Evolutionary conservation across 2,329 filamentous ascomycete species (phyloP).

Genomic region (Dactylellina leptospora): DNA sequence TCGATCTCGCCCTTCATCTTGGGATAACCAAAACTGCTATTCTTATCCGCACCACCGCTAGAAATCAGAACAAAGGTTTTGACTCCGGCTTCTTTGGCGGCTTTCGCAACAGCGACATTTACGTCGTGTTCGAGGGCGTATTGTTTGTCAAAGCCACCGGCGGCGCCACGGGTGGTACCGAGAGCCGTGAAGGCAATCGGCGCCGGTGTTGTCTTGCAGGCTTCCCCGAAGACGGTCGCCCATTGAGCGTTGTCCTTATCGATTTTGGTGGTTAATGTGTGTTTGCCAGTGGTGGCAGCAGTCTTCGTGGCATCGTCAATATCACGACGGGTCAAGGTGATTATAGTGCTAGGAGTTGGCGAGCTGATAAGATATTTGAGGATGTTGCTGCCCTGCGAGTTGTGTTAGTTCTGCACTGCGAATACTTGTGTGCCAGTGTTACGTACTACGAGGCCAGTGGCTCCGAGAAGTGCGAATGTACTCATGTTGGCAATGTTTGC

Average conservation of each 20-base stretch:
- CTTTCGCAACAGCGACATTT: slow-evolving; percentile 78
- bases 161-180: slow-evolving; percentile 78
- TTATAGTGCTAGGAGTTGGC: slow-evolving; percentile 60
- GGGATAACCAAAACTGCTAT: slow-evolving; percentile 66
- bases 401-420: slow-evolving; percentile 15
- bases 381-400: slow-evolving; percentile 72
- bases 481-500: too few species aligned
- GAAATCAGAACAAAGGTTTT: slow-evolving; percentile 82
- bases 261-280: slow-evolving; percentile 59
- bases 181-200: slow-evolving; percentile 80
- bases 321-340: slow-evolving; percentile 66
- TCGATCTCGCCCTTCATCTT: slow-evolving; percentile 90
- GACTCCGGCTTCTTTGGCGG: slow-evolving; percentile 76
- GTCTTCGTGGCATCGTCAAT: slow-evolving; percentile 63
- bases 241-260: slow-evolving; percentile 72
- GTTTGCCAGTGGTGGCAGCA: slow-evolving; percentile 64
- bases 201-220: slow-evolving; percentile 63
- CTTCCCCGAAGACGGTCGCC: slow-evolving; percentile 64
- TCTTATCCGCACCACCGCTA: slow-evolving; percentile 65
- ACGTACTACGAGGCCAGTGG: slow-evolving; percentile 49
- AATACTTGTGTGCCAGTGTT: neutral
- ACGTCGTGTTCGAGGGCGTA: slow-evolving; percentile 89
- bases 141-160: slow-evolving; percentile 80
- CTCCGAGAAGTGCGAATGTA: slow-evolving; percentile 46
- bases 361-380: slow-evolving; percentile 66